Percentiles rank a stretch among this genome's conserved stretches.
Conservation (phyloP, 2,329 filamentous ascomycete genomes). For the Ophiostoma piceae region DNA sequence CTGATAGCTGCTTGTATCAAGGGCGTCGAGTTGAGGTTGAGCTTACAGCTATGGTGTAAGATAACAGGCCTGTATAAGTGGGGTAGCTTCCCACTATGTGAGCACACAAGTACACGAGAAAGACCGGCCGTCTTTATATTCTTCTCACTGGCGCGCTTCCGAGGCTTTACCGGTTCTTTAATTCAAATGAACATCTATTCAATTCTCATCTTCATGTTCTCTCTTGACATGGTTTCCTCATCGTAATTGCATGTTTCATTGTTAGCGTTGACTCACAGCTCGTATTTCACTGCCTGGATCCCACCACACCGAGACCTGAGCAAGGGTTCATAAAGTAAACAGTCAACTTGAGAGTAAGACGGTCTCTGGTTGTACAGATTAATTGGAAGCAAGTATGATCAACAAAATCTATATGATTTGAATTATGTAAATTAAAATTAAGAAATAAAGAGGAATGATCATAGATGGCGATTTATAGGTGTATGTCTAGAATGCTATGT, state of each 20-base stretch:
- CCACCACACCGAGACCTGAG: neutral
- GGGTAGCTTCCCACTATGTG: constrained; percentile 2
- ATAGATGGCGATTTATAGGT: neutral
- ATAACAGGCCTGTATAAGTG: constrained; percentile 13
- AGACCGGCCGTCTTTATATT: neutral
- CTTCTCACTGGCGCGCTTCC: neutral
- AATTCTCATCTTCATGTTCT: neutral
- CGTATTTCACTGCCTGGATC: constrained; percentile 28
- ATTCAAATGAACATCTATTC: neutral
- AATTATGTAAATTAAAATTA: neutral
- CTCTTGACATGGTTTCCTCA: neutral
- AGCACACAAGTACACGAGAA: neutral
- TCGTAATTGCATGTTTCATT: neutral
- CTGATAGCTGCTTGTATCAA: neutral
- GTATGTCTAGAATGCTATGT: neutral
- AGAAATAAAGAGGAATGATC: neutral
- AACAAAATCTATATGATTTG: neutral
- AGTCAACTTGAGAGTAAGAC: neutral
- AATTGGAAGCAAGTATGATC: too few relatives aligned
- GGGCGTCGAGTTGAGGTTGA: neutral
- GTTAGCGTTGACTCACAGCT: constrained; percentile 8
- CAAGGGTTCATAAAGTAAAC: neutral
- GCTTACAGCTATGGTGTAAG: constrained; percentile 18
- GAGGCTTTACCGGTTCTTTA: neutral
- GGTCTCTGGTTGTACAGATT: neutral